Evolutionary conservation across 73 alveolate species (phyloP), one percentile per base, ranked within the genome.

Genomic region (Breviolum minutum): DNA sequence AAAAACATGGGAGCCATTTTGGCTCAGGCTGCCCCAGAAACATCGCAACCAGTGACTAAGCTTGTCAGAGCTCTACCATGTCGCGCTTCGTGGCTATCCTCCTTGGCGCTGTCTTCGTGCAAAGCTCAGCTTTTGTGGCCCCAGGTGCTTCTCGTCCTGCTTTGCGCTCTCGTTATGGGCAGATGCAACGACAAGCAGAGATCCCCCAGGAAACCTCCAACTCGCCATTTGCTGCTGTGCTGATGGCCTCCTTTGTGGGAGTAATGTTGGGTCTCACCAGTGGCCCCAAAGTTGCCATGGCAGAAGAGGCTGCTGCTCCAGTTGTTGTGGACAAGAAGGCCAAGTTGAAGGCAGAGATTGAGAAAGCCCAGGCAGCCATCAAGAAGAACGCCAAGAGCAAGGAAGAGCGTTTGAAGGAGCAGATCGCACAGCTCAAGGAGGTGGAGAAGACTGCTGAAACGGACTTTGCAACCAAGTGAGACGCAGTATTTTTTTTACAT

Each of bases 321-420:
- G n/a, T 22, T 68, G 77, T 68, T 14, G 24, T 68, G 77, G 77
- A 68, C 77, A 68, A 68, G 77, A 68, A 68, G 77, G 77, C 77
- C 77, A 68, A 68, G 77, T 22, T 68, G 77, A 68, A 68, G 77
- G 77, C 77, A 68, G 77, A 68, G 24, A 22, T 68, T 14, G 77
- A 68, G 77, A 68, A 68, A 22, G 77, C 77, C 17, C 77, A 68
- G 77, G 77, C 77, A 17, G 83, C 83, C n/a, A 22, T 73, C 40
- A 19, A 14, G 32, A 73, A 73, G 83, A 73, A 73, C 32, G 83
- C 83, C 83, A 73, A 24, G 48, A 73, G 83, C 83, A 73, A 73
- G 83, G 83, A 73, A 14, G 83, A 73, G 40, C 83, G 83, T 73
- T 24, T 73, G 83, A 73, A 73, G 83, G 83, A 14, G n/a, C 83